Evolutionary conservation across 164 flowering plant genomes (phyloP), one percentile per base, ranked within the genome.

Genomic region (Cinnamomum chago): DNA sequence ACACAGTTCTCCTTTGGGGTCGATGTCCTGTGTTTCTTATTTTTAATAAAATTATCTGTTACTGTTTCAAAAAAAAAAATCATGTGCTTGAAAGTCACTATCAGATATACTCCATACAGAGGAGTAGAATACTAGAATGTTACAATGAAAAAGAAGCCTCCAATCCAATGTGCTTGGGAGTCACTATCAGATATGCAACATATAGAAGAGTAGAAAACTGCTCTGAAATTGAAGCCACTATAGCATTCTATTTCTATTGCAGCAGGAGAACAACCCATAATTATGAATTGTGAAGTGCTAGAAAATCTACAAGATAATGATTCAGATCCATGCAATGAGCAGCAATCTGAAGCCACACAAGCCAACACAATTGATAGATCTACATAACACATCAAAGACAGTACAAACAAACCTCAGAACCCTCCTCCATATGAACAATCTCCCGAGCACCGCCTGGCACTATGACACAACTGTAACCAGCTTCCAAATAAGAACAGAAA

Each of bases 371-470:
- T 65, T 28, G 17, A 72, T 70, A 35, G 50, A 40, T 18, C 22
- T 25, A 55, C 47, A 50, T 18, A 64, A n/a, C 22, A 73, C 18
- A 65, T 14, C 35, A 22, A 24, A 25, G 5, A 23, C 23, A 73
- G 5, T 15, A 20, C 17, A 73, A 68, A 50, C 62, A 70, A 67
- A 96, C 99, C 98, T 96, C 99, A 58, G 89, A 84, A 28, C 79
- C 88, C 73, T 79, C 91, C 78, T 88, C 89, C 97, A 94, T 88
- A 75, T 79, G 81, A 77, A 82, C 83, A 67, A 89, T 80, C 85
- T 96, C 99, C 72, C 86, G 95, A 30, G 90, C 94, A 72, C 99
- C 99, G 70, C 99, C 98, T 52, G 98, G 99, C n/a, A 96, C 86
- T 24, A 96, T 70, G 65, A 91, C 85, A 78, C 98, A 92, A 82